Conservation (phyloP, 169 alveolate genomes). For the Perkinsus olseni region DNA sequence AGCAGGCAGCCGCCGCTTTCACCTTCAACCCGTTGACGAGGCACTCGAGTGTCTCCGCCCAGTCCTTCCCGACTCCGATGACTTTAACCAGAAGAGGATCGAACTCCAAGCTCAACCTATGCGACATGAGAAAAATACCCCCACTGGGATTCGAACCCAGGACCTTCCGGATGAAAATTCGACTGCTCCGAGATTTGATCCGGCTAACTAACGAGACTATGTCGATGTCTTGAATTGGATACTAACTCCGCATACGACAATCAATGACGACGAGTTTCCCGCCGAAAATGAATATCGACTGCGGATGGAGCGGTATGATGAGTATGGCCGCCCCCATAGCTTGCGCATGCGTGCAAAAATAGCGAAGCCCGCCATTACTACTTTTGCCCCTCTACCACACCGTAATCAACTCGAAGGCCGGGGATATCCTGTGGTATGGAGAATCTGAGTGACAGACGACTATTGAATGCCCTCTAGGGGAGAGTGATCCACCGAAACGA, state of each 20-base stretch:
- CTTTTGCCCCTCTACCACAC: not conserved
- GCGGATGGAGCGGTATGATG: too few species aligned
- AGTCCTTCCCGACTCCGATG: not conserved
- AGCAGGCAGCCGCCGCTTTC: not conserved
- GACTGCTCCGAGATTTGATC: too few species aligned
- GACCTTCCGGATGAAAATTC: not conserved
- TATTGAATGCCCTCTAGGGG: not conserved
- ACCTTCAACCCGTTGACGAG: not conserved
- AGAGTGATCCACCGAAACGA: not conserved
- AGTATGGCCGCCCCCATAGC: too few species aligned
- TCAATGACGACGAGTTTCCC: too few species aligned
- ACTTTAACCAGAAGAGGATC: not conserved
- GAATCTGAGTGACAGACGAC: not conserved
- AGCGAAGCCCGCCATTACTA: not conserved
- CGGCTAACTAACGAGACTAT: too few species aligned
- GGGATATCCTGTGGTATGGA: not conserved
- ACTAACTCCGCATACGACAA: too few species aligned
- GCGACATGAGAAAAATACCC: not conserved
- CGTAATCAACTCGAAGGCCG: not conserved
- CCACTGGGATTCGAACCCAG: not conserved
- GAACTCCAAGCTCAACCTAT: not conserved
- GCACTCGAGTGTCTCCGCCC: not conserved
- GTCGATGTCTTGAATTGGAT: too few species aligned
- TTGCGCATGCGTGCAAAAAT: not conserved
- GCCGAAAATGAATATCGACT: too few species aligned